These are phyloP conservation scores for Sporothrix humicola DNA, from an alignment of 2,329 filamentous ascomycete genomes.

Conservation along the genomic window DNA sequence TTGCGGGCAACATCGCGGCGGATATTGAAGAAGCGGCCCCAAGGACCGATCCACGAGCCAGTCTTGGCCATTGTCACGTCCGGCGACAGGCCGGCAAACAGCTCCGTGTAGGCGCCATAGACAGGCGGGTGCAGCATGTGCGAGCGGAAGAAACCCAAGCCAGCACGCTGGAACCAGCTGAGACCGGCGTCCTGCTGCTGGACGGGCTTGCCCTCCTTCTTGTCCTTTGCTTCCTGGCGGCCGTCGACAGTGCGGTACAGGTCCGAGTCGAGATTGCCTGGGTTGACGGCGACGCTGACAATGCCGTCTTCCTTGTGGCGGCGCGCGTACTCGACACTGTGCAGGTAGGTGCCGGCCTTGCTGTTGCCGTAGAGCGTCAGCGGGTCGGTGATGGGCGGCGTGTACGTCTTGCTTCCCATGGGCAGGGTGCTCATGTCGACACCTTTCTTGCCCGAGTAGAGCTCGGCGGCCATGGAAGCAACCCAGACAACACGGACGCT, in stretches of 20 bases:
- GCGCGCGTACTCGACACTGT: conserved; percentile 40
- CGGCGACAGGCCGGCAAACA: conserved; percentile 48
- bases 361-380: conserved; percentile 38
- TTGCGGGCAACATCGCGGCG: conserved; percentile 43
- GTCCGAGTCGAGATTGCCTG: conserved; percentile 42
- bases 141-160: conserved; percentile 19
- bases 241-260: conserved; percentile 36
- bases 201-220: background rate
- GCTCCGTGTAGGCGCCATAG: conserved; percentile 49
- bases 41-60: conserved; percentile 45
- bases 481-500: conserved; percentile 41
- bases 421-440: conserved; percentile 37
- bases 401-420: conserved; percentile 37
- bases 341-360: conserved; percentile 41
- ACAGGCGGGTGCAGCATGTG: conserved; percentile 37
- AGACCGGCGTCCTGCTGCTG: conserved; percentile 24
- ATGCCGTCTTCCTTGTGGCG: conserved; percentile 39
- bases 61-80: conserved; percentile 44
- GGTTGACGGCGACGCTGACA: conserved; percentile 41
- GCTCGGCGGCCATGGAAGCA: conserved; percentile 35
- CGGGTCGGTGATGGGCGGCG: conserved; percentile 23
- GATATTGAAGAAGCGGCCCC: conserved; percentile 47
- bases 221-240: background rate
- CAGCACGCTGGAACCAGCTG: background rate
- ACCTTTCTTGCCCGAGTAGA: conserved; percentile 33